Conservation (phyloP, 2,329 filamentous ascomycete species). For the Aspergillus quadricinctus region DNA sequence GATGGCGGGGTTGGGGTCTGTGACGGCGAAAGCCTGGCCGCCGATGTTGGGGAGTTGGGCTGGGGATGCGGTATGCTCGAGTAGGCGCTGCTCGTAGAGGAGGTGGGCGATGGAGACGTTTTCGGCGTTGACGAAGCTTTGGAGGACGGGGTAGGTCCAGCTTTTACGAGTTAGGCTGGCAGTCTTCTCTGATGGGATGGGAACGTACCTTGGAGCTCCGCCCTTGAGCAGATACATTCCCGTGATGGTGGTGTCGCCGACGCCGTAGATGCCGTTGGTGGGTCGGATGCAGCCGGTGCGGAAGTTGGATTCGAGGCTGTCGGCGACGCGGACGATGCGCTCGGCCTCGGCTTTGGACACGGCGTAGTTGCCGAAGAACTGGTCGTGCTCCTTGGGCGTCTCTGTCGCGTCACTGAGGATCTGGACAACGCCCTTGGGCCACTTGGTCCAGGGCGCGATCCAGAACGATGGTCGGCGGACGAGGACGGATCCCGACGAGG, state of each 20-base stretch:
- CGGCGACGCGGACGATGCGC: conserved; percentile 45
- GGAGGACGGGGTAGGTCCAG: conserved; percentile 45
- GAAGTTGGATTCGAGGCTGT: conserved; percentile 37
- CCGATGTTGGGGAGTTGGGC: conserved; percentile 27
- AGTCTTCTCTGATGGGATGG: not conserved
- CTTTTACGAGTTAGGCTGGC: conserved; percentile 12
- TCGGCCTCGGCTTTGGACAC: conserved; percentile 51
- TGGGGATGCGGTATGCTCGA: conserved; percentile 26
- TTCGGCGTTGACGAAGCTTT: conserved; percentile 49
- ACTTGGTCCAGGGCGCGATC: conserved; percentile 41
- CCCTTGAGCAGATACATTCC: conserved; percentile 38
- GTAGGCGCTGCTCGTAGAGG: conserved; percentile 49
- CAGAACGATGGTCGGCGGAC: conserved; percentile 43
- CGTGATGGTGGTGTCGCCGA: conserved; percentile 37
- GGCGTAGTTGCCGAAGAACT: conserved; percentile 50
- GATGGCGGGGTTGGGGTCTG: conserved; percentile 46
- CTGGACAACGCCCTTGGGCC: conserved; percentile 43
- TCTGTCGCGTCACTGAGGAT: conserved; percentile 41
- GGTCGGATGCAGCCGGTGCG: conserved; percentile 54
- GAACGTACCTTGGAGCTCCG: conserved; percentile 30
- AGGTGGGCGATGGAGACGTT: conserved; percentile 55
- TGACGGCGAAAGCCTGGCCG: conserved; percentile 49
- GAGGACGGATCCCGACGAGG: conserved; percentile 49
- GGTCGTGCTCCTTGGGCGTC: conserved; percentile 36
- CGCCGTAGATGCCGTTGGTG: conserved; percentile 52